phyloP scores from a whole-genome alignment of 805 yeast species.

The Saturnispora hagleri region DNA sequence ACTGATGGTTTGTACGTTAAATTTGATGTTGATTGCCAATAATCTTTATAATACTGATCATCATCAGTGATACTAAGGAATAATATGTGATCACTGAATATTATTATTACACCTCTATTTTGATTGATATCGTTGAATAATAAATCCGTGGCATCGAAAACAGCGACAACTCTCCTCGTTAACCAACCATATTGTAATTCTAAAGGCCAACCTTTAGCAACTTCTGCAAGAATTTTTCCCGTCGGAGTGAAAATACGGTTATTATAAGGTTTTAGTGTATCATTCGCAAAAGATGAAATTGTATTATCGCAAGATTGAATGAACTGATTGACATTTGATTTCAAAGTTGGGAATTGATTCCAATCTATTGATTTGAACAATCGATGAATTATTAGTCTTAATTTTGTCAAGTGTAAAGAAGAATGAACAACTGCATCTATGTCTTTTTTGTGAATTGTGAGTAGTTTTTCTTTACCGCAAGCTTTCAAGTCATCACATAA shows the following conservation, averaged over 20 bases:
- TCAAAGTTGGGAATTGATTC: slow-evolving; percentile 23
- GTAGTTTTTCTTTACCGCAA: slow-evolving; percentile 20
- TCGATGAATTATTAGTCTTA: slow-evolving; percentile 61
- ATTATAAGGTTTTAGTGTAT: slow-evolving; percentile 40
- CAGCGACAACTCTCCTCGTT: slow-evolving; percentile 74
- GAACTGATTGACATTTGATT: slow-evolving; percentile 29
- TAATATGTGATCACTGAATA: slow-evolving; percentile 74
- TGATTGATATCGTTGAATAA: slow-evolving; percentile 19
- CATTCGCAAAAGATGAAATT: slow-evolving; percentile 74
- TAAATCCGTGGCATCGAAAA: slow-evolving; percentile 35
- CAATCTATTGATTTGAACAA: slow-evolving; percentile 42
- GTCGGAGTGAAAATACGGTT: slow-evolving; percentile 81
- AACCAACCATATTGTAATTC: slow-evolving; percentile 86
- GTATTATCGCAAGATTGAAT: slow-evolving; percentile 51
- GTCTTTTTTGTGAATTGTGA: slow-evolving; percentile 38
- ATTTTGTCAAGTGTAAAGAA: slow-evolving; percentile 59
- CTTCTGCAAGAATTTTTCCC: slow-evolving; percentile 76
- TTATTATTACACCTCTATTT: slow-evolving; percentile 49
- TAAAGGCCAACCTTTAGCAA: slow-evolving; percentile 81
- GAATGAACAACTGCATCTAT: slow-evolving; percentile 57
- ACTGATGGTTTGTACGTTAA: slow-evolving; percentile 43
- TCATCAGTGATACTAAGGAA: slow-evolving; percentile 48
- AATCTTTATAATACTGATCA: slow-evolving; percentile 24
- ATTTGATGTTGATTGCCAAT: slow-evolving; percentile 6
- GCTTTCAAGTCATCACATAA: slow-evolving; percentile 32